Evolutionary conservation across 2,329 filamentous ascomycete genomes (phyloP).

Genomic region (Verticillium tricorpus): DNA sequence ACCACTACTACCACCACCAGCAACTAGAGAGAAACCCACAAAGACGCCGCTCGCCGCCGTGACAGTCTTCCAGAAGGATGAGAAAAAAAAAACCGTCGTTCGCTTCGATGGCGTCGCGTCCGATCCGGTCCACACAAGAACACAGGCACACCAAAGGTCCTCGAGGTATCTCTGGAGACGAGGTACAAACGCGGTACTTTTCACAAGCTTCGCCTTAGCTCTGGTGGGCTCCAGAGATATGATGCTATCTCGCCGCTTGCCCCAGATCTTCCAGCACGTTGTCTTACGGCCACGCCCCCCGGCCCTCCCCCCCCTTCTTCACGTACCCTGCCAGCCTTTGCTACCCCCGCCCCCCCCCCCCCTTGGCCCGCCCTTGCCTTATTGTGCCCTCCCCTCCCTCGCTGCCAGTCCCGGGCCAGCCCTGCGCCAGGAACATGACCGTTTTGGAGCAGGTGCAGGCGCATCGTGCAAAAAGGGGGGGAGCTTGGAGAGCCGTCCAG

Average conservation of each 20-base stretch:
- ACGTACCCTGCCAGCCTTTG: not conserved
- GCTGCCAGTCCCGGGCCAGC: not conserved
- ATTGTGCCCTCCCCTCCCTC: not conserved
- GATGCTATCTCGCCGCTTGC: conserved; percentile 2
- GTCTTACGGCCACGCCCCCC: not conserved
- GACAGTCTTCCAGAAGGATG: not conserved
- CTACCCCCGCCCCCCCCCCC: too few species aligned
- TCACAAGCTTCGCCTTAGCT: conserved; percentile 1
- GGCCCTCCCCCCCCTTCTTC: not conserved
- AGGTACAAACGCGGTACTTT: conserved; percentile 1
- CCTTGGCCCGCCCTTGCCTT: not conserved
- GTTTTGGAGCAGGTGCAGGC: not conserved
- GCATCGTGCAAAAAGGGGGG: not conserved
- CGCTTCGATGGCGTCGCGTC: not conserved
- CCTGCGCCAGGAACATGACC: not conserved
- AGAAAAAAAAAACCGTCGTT: not conserved
- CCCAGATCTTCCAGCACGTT: conserved; percentile 5
- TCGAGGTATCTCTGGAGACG: conserved; percentile 2
- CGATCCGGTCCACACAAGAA: not conserved
- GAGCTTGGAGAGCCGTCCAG: not conserved
- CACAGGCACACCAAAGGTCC: not conserved
- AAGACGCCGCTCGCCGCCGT: not conserved
- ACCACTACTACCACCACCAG: not conserved
- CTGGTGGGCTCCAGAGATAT: not conserved
- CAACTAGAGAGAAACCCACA: not conserved